Base-by-base conservation (phyloP, 2,329 filamentous ascomycete genomes). In the Colletotrichum australisinense region DNA sequence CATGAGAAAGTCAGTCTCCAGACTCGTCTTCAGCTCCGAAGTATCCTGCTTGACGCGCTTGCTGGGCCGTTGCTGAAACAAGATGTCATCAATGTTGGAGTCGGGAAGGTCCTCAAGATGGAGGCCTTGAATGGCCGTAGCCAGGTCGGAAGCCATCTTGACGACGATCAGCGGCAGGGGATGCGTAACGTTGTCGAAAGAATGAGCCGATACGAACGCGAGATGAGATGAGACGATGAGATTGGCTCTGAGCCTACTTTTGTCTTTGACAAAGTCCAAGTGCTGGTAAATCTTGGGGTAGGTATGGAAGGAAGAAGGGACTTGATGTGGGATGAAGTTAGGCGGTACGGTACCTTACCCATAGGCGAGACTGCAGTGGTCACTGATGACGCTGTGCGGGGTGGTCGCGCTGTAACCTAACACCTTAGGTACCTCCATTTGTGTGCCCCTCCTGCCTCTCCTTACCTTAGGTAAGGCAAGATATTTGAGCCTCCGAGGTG, bases 1-100 rank as follows among this genome's bases (percentile, higher is more conserved):
- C 2, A 90, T 91, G 30, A 99, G 86, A 78, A 96, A 97, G 59
- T 93, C 91, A 67, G 88, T 80, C 83, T 97, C 95, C 5, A 98
- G 88, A 74, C 91, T 88, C 58, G 86, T 85, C 83, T 94, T 94
- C 73, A 96, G 85, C 38, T 88, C 88, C n/a, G 91, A 86, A 52
- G 88, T 87, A 82, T 88, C 87, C 82, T 87, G 89, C 78, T 79
- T 86, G 70, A 81, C 76, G 73, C 83, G 83, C 76, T 85, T 85
- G 72, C 82, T 84, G 62, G 84, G 82, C 58, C 83, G 74, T 73
- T 81, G 80, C 76, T 83, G 78, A 76, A 89, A 87, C 68, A 93
- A 85, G 67, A 93, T 84, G 73, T 88, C 84, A 79, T 93, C 91
- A 75, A 93, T 90, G 30, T 69, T 55, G 4, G 67, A 57, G 19